phyloP scores from a whole-genome alignment of 176 grass and related monocot species.

The Cocos nucifera region DNA sequence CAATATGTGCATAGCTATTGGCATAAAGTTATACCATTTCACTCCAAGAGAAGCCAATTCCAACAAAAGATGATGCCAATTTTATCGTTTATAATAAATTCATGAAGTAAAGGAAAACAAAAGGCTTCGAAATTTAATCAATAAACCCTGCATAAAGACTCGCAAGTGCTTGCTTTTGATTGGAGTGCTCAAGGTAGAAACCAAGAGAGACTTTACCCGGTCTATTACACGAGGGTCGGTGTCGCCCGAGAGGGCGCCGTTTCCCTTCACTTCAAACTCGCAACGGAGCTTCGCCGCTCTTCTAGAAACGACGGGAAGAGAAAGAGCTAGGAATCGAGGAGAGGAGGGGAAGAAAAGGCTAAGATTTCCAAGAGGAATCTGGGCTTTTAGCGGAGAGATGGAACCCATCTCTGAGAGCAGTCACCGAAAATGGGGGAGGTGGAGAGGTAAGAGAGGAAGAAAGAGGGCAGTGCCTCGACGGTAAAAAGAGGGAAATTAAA shows the following conservation, averaged over 20 bases:
- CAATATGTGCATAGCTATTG: too few relatives aligned
- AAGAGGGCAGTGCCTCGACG: not conserved
- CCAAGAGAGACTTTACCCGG: conserved; percentile 30
- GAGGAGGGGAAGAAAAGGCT: not conserved
- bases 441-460: not conserved
- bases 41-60: too few relatives aligned
- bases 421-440: not conserved
- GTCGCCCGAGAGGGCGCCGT: conserved; percentile 68
- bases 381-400: not conserved
- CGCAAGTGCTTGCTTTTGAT: too few relatives aligned
- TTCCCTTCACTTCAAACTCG: conserved; percentile 65
- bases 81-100: too few relatives aligned
- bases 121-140: too few relatives aligned
- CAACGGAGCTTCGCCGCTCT: conserved; percentile 34
- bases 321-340: conserved; percentile 1
- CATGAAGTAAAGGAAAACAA: too few relatives aligned
- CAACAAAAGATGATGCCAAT: too few relatives aligned
- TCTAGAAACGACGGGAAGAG: not conserved
- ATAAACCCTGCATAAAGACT: too few relatives aligned
- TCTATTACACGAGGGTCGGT: conserved; percentile 47
- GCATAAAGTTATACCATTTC: too few relatives aligned
- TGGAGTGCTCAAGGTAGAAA: too few relatives aligned
- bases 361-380: conserved; percentile 4
- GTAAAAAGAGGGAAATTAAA: too few relatives aligned
- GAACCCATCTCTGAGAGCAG: not conserved